Evolutionary conservation across 179 eudicot genomes (phyloP), one percentile per base, ranked within the genome.

Genomic region (Dionaea muscipula): DNA sequence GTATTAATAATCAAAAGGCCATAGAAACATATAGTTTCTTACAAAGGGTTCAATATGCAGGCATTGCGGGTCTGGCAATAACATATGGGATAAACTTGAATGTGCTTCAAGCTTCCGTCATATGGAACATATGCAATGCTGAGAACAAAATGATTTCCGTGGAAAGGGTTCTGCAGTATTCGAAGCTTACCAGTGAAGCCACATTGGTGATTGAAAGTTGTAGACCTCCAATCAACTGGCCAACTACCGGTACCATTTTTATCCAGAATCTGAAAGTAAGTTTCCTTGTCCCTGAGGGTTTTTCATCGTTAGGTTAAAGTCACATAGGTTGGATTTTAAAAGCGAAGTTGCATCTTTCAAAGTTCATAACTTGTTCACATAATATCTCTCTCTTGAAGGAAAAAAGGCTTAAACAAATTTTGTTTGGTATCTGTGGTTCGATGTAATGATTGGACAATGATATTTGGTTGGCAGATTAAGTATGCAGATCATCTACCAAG

Each of bases 121-220:
- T 91, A 68, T 87, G 95, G 95, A 78, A 82, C 53, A 73, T 84
- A 56, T 80, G 95, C 73, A 82, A 86, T 66, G 86, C 88, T 12
- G 98, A 87, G 71, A 84, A 82, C 39, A 87, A 86, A 68, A 87
- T 91, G 84, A 87, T 87, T 51, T 91, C 95, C 27, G 98, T 87
- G 45, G 95, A 91, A 75, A 79, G 95, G 33, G 68, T 91, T 70
- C 73, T 87, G 53, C 98, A 91, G 61, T 91, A 91, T 68, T 78
- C 94, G 35, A 80, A 78, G 40, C 69, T 91, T 64, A 74, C 68
- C 16, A 82, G 88, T 66, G 94, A 91, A 71, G 82, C 96, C 26
- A 86, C 98, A 56, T 63, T 81, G 23, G 78, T 77, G 36, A 71
- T 84, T 55, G 79, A 81, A 27, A 78, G 81, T 38, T 44, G 63